Evolutionary conservation across 1,284 basidiomycete species (phyloP).

Genomic region (Sporisorium sorghi): DNA sequence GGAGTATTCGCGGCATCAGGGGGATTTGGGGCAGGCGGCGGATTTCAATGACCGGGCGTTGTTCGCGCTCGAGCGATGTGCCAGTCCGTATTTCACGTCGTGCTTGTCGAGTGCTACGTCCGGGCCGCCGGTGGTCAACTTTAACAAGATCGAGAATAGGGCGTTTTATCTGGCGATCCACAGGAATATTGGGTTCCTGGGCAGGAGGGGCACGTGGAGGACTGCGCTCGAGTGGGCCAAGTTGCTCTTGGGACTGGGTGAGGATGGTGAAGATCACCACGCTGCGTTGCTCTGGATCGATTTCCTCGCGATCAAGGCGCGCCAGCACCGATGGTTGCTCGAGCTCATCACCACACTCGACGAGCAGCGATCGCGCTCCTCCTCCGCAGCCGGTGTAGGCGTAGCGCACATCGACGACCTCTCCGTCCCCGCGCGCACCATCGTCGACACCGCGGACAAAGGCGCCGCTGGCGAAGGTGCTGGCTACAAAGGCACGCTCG

Average conservation of each 20-base stretch:
- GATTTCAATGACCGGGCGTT: conserved; percentile 67
- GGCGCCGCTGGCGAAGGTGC: conserved; percentile 35
- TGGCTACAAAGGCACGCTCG: conserved; percentile 49
- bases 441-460: conserved; percentile 50
- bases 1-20: conserved; percentile 66
- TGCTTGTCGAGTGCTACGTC: conserved; percentile 54
- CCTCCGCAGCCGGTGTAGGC: not conserved
- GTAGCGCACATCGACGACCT: conserved; percentile 34
- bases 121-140: conserved; percentile 62
- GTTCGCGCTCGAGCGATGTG: conserved; percentile 65
- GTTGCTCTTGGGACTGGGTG: conserved; percentile 57
- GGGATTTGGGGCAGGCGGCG: conserved; percentile 65
- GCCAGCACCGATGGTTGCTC: conserved; percentile 62
- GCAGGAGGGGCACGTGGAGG: conserved; percentile 65
- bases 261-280: conserved; percentile 64
- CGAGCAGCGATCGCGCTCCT: conserved; percentile 27
- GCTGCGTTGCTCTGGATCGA: conserved; percentile 67
- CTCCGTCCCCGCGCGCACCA: conserved; percentile 42
- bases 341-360: conserved; percentile 54
- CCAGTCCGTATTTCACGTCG: conserved; percentile 54
- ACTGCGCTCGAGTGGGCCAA: conserved; percentile 68
- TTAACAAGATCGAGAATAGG: conserved; percentile 63
- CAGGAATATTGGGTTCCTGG: conserved; percentile 62
- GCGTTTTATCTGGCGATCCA: conserved; percentile 66
- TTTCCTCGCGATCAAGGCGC: conserved; percentile 65